A percentile compares a stretch with the other conserved stretches of the same genome.
phyloP scores from a whole-genome alignment of 2,329 filamentous ascomycete genomes.

The Orbilia javanica region DNA sequence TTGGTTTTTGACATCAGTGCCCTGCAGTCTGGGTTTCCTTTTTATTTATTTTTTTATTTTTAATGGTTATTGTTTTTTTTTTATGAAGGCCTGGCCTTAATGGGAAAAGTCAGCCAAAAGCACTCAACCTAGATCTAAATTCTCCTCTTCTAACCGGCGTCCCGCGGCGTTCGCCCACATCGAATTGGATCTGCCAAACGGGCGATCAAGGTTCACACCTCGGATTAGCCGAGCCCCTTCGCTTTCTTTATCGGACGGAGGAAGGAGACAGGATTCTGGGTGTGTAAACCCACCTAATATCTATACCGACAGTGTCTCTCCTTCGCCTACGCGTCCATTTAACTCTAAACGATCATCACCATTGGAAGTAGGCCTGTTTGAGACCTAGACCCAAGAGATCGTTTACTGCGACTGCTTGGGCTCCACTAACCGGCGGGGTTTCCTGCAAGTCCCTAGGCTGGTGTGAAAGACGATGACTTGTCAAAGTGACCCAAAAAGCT shows the following conservation, averaged over 20 bases:
- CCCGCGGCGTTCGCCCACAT: conserved; percentile 23
- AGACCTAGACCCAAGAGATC: conserved; percentile 26
- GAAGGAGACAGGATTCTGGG: neutral
- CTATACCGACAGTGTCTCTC: conserved; percentile 26
- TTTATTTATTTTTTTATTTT: too few species aligned
- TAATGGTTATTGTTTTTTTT: too few species aligned
- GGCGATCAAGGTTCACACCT: conserved; percentile 17
- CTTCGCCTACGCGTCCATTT: neutral
- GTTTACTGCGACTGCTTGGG: conserved; percentile 21
- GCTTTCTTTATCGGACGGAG: conserved; percentile 29
- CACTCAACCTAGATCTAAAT: neutral
- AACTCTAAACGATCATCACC: conserved; percentile 32
- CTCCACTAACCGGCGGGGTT: conserved; percentile 37
- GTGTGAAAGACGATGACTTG: conserved; percentile 12
- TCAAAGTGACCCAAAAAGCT: neutral
- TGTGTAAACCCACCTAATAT: neutral
- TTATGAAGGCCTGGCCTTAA: conserved; percentile 7
- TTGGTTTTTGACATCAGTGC: neutral
- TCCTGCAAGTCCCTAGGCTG: neutral
- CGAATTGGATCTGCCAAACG: conserved; percentile 48
- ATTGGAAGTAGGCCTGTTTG: conserved; percentile 12
- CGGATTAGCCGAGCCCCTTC: conserved; percentile 25
- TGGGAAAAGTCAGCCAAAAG: neutral
- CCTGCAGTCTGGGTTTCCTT: too few species aligned
- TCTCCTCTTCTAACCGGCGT: conserved; percentile 44